Percentiles rank a stretch among this genome's conserved stretches.
Conservation (phyloP, 2,329 filamentous ascomycete genomes). For the Helicocarpus griseus region DNA sequence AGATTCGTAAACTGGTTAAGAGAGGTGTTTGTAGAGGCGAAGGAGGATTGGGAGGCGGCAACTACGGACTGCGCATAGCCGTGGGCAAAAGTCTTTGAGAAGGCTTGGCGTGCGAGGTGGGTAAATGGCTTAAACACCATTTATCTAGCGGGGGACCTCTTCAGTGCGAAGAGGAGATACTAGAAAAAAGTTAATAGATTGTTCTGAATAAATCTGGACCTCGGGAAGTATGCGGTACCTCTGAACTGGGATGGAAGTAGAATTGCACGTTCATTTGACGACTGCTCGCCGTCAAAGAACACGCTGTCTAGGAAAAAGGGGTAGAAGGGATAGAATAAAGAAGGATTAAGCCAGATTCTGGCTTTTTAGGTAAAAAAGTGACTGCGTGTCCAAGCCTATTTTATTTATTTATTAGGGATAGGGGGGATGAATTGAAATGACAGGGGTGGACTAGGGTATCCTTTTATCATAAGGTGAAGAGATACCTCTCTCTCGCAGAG, state of each 20-base stretch:
- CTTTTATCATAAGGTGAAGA: neutral
- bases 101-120: slow-evolving; percentile 90
- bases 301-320: slow-evolving; percentile 44
- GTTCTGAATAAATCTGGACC: no score
- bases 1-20: slow-evolving; percentile 44
- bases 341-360: no score
- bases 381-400: no score
- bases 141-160: slow-evolving; percentile 65
- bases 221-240: no score
- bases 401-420: no score
- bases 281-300: slow-evolving; percentile 79
- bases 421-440: no score
- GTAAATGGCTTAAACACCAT: slow-evolving; percentile 67
- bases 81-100: slow-evolving; percentile 93
- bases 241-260: slow-evolving; percentile 49
- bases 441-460: neutral
- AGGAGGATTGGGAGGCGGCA: slow-evolving; percentile 79
- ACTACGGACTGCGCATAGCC: slow-evolving; percentile 97
- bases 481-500: neutral
- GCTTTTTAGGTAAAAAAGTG: no score
- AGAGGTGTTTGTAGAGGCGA: slow-evolving; percentile 55
- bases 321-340: neutral
- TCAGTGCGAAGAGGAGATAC: slow-evolving; percentile 52
- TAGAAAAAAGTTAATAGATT: no score
- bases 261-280: slow-evolving; percentile 99